Conservation (phyloP, 257 asterid species). For the Solanum boliviense region DNA sequence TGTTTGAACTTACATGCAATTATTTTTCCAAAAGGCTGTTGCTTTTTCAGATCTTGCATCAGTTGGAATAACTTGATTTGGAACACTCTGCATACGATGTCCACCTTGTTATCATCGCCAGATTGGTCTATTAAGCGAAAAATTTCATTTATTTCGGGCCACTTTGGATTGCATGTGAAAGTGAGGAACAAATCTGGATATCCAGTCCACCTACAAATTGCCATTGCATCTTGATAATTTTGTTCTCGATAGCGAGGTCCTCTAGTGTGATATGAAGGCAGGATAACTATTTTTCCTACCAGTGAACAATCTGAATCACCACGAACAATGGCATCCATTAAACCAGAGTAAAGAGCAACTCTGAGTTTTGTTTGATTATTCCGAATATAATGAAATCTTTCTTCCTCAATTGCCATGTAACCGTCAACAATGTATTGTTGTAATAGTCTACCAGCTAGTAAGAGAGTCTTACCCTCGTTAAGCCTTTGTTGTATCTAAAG, state of each 20-base stretch:
- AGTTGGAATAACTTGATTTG: background rate
- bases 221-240: background rate
- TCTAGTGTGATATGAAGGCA: background rate
- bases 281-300: background rate
- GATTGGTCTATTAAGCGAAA: background rate
- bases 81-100: background rate
- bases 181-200: background rate
- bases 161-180: background rate
- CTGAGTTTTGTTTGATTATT: background rate
- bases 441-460: background rate
- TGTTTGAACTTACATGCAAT: background rate
- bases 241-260: background rate
- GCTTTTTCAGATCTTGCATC: background rate
- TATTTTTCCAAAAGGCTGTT: background rate
- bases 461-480: background rate
- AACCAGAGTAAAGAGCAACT: background rate
- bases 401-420: background rate
- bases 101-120: background rate
- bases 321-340: background rate
- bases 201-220: background rate
- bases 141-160: background rate
- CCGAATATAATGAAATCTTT: background rate
- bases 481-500: background rate
- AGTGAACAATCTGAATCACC: background rate
- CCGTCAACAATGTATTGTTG: background rate